These are phyloP conservation scores for Bacidia rubella DNA, from an alignment of 495 filamentous ascomycete genomes.

Conservation along the genomic window DNA sequence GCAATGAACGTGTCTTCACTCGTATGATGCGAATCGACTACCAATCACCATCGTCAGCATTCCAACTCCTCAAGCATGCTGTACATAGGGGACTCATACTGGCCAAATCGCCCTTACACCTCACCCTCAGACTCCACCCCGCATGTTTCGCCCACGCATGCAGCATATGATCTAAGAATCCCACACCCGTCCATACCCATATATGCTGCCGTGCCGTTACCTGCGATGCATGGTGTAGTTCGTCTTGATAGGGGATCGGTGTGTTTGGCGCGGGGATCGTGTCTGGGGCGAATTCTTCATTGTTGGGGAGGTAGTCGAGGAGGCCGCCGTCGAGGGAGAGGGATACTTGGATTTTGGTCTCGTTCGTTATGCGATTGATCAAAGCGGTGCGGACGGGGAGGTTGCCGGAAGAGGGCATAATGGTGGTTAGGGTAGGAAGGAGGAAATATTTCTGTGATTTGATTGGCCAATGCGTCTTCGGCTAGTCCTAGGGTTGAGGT, in stretches of 20 bases:
- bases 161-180: conserved; percentile 98
- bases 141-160: conserved; percentile 92
- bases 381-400: conserved; percentile 45
- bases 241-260: conserved; percentile 67
- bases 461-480: neutral
- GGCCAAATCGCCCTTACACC: conserved; percentile 77
- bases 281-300: conserved; percentile 31
- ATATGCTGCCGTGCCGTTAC: conserved; percentile 69
- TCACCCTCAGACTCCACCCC: conserved; percentile 75
- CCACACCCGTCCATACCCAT: conserved; percentile 81
- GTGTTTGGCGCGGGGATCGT: conserved; percentile 49
- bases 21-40: conserved; percentile 98
- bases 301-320: conserved; percentile 45
- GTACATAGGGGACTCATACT: conserved; percentile 39
- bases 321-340: conserved; percentile 83
- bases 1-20: conserved; percentile 92
- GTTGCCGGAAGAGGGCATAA: neutral
- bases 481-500: too few relatives aligned
- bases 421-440: neutral
- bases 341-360: conserved; percentile 89
- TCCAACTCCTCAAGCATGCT: neutral
- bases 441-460: neutral
- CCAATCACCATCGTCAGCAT: neutral
- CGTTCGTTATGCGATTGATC: conserved; percentile 79
- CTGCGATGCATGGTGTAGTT: conserved; percentile 63